Conservation (phyloP, 2,329 filamentous ascomycete species). For the Emmonsiellopsis sp. region DNA sequence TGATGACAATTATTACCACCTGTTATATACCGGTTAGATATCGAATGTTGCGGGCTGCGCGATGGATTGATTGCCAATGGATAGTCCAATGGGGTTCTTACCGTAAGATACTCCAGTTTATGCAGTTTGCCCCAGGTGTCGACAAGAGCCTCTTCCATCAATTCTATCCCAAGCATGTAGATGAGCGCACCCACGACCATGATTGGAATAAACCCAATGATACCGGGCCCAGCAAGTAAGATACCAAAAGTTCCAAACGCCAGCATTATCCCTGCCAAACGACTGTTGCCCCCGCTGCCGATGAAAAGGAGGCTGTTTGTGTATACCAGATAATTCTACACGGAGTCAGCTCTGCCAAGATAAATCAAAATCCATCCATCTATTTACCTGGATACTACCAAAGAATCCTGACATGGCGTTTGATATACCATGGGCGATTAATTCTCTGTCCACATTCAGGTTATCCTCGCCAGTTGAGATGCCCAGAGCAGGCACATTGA, state of each 20-base stretch:
- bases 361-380: neutral
- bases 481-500: constrained; percentile 90
- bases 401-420: constrained; percentile 79
- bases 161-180: constrained; percentile 86
- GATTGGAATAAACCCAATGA: constrained; percentile 90
- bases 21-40: constrained; percentile 18
- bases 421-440: constrained; percentile 86
- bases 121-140: constrained; percentile 83
- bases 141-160: constrained; percentile 80
- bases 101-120: constrained; percentile 77
- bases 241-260: constrained; percentile 71
- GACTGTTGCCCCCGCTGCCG: constrained; percentile 76
- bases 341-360: neutral
- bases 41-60: neutral
- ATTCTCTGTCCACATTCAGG: constrained; percentile 78
- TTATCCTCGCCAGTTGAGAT: constrained; percentile 89
- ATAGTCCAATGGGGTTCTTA: constrained; percentile 27
- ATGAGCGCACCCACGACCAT: constrained; percentile 96
- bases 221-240: constrained; percentile 72
- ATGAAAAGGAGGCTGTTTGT: constrained; percentile 98
- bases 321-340: constrained; percentile 93
- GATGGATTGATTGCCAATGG: neutral
- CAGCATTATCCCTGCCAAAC: constrained; percentile 76
- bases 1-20: constrained; percentile 78
- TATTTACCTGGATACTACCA: constrained; percentile 67